phyloP scores from a whole-genome alignment of 371 early-diverging fungal species.

The Apophysomyces elegans region DNA sequence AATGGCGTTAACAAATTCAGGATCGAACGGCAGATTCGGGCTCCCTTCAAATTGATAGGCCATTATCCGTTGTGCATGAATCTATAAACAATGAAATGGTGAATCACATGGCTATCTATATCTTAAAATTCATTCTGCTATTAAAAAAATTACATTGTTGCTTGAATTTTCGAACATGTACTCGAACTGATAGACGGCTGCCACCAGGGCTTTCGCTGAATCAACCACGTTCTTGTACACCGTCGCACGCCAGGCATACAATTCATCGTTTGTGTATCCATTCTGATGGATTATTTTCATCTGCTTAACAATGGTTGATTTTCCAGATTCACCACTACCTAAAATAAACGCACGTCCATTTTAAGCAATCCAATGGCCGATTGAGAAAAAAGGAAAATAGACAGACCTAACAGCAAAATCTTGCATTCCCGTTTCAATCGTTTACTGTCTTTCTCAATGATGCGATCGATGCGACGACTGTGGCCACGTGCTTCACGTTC shows the following conservation, averaged over 20 bases:
- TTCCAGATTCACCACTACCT: constrained; percentile 92
- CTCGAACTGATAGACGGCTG: constrained; percentile 60
- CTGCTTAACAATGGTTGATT: constrained; percentile 91
- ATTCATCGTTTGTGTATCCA: constrained; percentile 83
- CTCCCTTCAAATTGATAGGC: constrained; percentile 45
- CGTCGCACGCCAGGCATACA: constrained; percentile 69
- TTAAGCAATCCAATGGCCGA: neutral
- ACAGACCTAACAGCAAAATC: constrained; percentile 68
- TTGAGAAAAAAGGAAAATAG: too few species aligned
- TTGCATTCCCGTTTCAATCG: constrained; percentile 71
- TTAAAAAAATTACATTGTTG: constrained; percentile 36
- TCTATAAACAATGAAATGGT: constrained; percentile 18
- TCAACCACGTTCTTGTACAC: constrained; percentile 84
- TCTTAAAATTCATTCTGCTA: neutral
- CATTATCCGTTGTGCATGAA: constrained; percentile 40
- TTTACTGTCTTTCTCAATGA: constrained; percentile 60
- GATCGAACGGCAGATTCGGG: constrained; percentile 46
- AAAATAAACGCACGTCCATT: neutral
- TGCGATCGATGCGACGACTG: constrained; percentile 66
- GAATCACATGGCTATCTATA: neutral
- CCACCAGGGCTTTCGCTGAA: constrained; percentile 66
- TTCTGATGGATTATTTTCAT: constrained; percentile 93
- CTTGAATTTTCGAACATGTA: constrained; percentile 46
- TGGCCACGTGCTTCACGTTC: constrained; percentile 57
- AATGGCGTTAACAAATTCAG: constrained; percentile 67